Conservation (phyloP, 2,329 filamentous ascomycete genomes). For the Cercospora janseana region DNA sequence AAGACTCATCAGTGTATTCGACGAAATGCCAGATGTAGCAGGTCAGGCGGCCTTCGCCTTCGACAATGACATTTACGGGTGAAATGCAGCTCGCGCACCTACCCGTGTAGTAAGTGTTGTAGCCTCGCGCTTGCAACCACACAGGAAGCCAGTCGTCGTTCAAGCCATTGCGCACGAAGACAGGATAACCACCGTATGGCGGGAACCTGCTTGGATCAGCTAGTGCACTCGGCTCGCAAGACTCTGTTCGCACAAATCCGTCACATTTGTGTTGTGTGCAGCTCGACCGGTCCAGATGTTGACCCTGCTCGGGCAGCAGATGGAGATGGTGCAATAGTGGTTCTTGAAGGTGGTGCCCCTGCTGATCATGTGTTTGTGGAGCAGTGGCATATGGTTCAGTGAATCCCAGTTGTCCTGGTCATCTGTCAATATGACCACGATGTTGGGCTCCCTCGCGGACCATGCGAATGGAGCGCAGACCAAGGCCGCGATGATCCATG, state of each 20-base stretch:
- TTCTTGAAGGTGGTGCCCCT: constrained; percentile 53
- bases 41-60: too few species aligned
- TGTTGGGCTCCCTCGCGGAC: too few species aligned
- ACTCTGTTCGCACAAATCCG: constrained; percentile 45
- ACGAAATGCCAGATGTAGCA: too few species aligned
- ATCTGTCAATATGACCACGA: constrained; percentile 66
- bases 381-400: constrained; percentile 60
- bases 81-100: too few species aligned
- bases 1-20: too few species aligned
- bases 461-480: too few species aligned
- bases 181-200: constrained; percentile 63
- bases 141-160: constrained; percentile 67
- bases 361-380: constrained; percentile 48
- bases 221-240: not conserved
- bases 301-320: constrained; percentile 67
- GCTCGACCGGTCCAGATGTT: constrained; percentile 63
- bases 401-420: constrained; percentile 63
- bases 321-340: constrained; percentile 64
- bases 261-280: constrained; percentile 70
- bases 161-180: constrained; percentile 62
- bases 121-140: constrained; percentile 66
- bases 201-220: constrained; percentile 30
- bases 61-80: too few species aligned
- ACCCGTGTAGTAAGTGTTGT: constrained; percentile 65
- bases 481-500: too few species aligned